Conservation (phyloP, 2,329 filamentous ascomycete species). For the Fusarium sp. region DNA sequence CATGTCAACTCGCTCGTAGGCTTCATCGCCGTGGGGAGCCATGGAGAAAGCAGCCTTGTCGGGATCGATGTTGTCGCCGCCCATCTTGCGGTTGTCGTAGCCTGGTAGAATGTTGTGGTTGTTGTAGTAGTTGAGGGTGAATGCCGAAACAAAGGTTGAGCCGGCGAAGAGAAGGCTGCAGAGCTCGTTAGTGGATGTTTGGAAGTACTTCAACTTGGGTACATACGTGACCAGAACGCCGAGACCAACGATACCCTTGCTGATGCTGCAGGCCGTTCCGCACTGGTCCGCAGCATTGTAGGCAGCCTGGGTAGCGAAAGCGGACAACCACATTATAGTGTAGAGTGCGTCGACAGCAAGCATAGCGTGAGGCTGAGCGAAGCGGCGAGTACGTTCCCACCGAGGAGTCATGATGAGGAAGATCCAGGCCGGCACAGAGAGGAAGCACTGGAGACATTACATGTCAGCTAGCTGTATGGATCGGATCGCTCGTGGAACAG, state of each 20-base stretch:
- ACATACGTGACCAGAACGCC: conserved; percentile 72
- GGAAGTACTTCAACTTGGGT: background rate
- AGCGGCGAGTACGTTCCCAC: conserved; percentile 69
- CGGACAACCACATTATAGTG: conserved; percentile 72
- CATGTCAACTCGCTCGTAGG: conserved; percentile 70
- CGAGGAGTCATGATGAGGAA: conserved; percentile 73
- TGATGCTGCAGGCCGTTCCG: conserved; percentile 66
- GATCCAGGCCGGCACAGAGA: conserved; percentile 71
- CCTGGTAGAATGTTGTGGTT: conserved; percentile 71
- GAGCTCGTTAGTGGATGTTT: conserved; percentile 7
- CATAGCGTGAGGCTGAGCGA: conserved; percentile 72
- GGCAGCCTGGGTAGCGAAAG: conserved; percentile 72
- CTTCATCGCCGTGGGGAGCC: conserved; percentile 73
- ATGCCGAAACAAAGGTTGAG: conserved; percentile 67
- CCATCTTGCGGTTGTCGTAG: conserved; percentile 63
- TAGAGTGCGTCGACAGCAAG: conserved; percentile 67
- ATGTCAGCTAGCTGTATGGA: conserved; percentile 15
- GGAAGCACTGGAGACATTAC: conserved; percentile 65
- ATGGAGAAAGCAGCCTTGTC: conserved; percentile 77
- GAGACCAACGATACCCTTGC: conserved; percentile 71
- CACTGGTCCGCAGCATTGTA: conserved; percentile 69
- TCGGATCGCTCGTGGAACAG: background rate
- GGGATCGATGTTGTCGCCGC: conserved; percentile 68
- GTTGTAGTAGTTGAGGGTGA: conserved; percentile 70
- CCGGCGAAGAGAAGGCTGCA: conserved; percentile 65